Base-by-base conservation (phyloP, 108 stramenopile genomes). In the Stephanodiscus triporus region DNA sequence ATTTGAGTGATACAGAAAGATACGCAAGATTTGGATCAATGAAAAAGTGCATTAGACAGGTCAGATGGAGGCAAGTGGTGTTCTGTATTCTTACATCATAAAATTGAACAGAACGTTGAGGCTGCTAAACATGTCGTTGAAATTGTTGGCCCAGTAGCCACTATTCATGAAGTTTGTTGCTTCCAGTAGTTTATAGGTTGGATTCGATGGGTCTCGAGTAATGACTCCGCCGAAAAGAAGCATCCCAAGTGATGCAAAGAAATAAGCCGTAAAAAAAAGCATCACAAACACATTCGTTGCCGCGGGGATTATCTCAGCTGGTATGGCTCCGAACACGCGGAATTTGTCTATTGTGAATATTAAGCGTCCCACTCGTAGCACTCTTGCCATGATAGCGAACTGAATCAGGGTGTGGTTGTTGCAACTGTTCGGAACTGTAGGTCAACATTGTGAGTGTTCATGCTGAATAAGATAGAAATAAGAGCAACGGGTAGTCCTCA, bases 91-190 rank as follows among this genome's bases (percentile, higher is more conserved):
- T n/a, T n/a, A n/a, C 1, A 93, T 91, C 19, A 95, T 29, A 16
- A 90, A 73, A 71, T 90, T 91, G 70, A 95, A 93, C 9, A 91
- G 68, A 17, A 92, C 91, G 66, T 92, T 91, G 77, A 91, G 77
- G 0, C 84, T 88, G 42, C 78, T 74, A 23, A 88, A 58, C 86
- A 90, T 78, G 65, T 95, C 94, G 60, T 95, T 95, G 81, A 93
- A 95, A 58, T 92, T 91, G 71, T 92, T 92, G 0, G 85, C 85
- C 91, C 89, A 90, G 72, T 93, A 95, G 9, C 79, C 72, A 26
- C 70, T 85, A 10, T 68, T 82, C 0, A 85, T 70, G 81, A 89
- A 95, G 50, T 86, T 90, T 24, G 75, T 78, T 22, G 80, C 89
- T 54, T 74, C 69, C n/a, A 95, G 72, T 13, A 90, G 45, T 10